Evolutionary conservation across 208 protist species (phyloP).

Genomic region (Angomonas deanei): DNA sequence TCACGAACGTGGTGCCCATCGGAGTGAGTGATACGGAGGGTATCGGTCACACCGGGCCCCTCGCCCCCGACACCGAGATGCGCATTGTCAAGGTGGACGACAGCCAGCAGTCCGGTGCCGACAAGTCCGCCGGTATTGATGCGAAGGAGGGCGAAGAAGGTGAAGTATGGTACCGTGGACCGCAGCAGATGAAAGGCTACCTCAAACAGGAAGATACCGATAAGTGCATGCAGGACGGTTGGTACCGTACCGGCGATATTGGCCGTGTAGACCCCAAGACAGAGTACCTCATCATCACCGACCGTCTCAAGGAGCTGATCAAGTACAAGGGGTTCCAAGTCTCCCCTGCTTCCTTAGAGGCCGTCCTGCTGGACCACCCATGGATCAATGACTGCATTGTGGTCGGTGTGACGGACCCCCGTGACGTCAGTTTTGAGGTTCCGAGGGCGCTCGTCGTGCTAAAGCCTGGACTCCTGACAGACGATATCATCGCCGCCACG

Average conservation of each 20-base stretch:
- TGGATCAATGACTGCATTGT: conserved; percentile 61
- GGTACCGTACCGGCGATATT: conserved; percentile 75
- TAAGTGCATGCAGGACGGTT: conserved; percentile 33
- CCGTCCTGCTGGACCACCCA: conserved; percentile 45
- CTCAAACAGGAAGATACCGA: conserved; percentile 40
- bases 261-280: conserved; percentile 35
- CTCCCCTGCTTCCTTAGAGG: conserved; percentile 74
- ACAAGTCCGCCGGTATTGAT: conserved; percentile 23
- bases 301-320: conserved; percentile 88
- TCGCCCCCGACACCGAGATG: neutral
- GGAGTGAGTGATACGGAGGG: conserved; percentile 61
- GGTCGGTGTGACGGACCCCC: conserved; percentile 47
- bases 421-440: conserved; percentile 43
- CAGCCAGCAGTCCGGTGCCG: conserved; percentile 29
- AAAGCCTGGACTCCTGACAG: conserved; percentile 15
- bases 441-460: conserved; percentile 66
- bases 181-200: conserved; percentile 79
- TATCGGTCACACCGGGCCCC: conserved; percentile 30
- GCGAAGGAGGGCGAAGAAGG: conserved; percentile 25
- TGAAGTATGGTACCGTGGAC: conserved; percentile 68
- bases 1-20: conserved; percentile 27
- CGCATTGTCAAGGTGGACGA: conserved; percentile 18
- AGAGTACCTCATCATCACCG: conserved; percentile 43
- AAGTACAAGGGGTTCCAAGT: conserved; percentile 91
- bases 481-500: conserved; percentile 28